Percentiles rank a stretch among this genome's conserved stretches.
Evolutionary conservation across 768 basidiomycete species (phyloP).

Genomic region (Cyclocybe cylindracea): DNA sequence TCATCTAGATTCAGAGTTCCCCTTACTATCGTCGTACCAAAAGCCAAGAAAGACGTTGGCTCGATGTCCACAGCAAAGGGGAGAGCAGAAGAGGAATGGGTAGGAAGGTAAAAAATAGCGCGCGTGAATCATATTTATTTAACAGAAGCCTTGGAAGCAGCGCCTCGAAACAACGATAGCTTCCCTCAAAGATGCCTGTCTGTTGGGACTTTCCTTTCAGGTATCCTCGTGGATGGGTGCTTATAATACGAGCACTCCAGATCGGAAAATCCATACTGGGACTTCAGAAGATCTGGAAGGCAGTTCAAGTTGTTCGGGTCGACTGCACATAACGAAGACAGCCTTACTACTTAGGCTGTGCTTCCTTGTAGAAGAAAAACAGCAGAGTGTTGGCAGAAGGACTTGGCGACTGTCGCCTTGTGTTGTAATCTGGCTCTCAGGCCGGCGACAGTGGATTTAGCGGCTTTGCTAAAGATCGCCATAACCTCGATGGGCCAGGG

Average conservation of each 20-base stretch:
- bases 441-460: conserved; percentile 11
- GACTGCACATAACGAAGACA: neutral
- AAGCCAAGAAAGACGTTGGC: too few species aligned
- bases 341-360: conserved; percentile 27
- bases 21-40: too few species aligned
- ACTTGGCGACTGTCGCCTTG: conserved; percentile 19
- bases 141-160: too few species aligned
- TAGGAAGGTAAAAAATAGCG: too few species aligned
- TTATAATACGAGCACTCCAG: conserved; percentile 12
- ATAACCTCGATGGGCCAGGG: neutral
- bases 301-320: neutral
- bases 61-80: too few species aligned
- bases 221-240: conserved; percentile 8
- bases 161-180: too few species aligned
- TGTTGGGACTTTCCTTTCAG: neutral
- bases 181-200: neutral
- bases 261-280: conserved; percentile 21
- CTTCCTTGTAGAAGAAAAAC: conserved; percentile 24
- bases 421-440: conserved; percentile 16
- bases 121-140: too few species aligned
- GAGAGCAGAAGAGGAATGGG: too few species aligned
- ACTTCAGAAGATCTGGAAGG: conserved; percentile 14
- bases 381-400: conserved; percentile 20
- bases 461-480: conserved; percentile 8
- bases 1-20: too few species aligned